Evolutionary conservation across 2,329 filamentous ascomycete genomes (phyloP).

Genomic region (Dothistroma septosporum): DNA sequence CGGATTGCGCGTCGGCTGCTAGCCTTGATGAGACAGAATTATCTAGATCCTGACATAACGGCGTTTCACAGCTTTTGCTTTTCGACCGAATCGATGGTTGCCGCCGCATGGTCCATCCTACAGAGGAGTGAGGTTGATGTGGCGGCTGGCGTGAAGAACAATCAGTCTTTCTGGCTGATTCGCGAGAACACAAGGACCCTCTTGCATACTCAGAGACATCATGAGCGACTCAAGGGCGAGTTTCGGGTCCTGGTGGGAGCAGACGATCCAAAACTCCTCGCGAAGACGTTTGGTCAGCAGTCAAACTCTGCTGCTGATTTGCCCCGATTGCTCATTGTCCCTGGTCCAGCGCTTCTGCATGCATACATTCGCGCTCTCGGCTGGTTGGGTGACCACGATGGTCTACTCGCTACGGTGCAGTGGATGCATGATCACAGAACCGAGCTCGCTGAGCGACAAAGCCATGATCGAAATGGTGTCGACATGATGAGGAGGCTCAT

Average conservation of each 20-base stretch:
- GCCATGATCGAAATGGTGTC: slow-evolving; percentile 30
- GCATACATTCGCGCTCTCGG: slow-evolving; percentile 62
- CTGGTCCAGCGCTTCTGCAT: slow-evolving; percentile 50
- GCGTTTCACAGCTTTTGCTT: slow-evolving; percentile 1
- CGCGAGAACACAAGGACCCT: neutral
- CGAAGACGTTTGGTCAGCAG: neutral
- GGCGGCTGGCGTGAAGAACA: neutral
- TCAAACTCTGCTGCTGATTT: slow-evolving; percentile 7
- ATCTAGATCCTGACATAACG: slow-evolving; percentile 29
- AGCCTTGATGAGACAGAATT: slow-evolving; percentile 8
- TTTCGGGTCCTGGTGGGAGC: slow-evolving; percentile 16
- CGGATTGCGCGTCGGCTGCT: slow-evolving; percentile 18
- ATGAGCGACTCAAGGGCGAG: slow-evolving; percentile 3
- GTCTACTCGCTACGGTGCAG: slow-evolving; percentile 53
- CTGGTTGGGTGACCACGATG: slow-evolving; percentile 55
- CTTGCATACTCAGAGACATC: neutral
- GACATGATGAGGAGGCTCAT: slow-evolving; percentile 36
- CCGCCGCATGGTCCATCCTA: neutral
- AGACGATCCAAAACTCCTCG: neutral
- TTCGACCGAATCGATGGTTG: neutral
- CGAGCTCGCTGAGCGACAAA: slow-evolving; percentile 26
- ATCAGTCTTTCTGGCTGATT: neutral
- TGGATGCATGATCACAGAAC: slow-evolving; percentile 57
- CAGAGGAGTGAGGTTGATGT: neutral
- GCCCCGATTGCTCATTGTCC: slow-evolving; percentile 39